phyloP scores from a whole-genome alignment of 2,329 filamentous ascomycete genomes.

The Fusarium domesticum region DNA sequence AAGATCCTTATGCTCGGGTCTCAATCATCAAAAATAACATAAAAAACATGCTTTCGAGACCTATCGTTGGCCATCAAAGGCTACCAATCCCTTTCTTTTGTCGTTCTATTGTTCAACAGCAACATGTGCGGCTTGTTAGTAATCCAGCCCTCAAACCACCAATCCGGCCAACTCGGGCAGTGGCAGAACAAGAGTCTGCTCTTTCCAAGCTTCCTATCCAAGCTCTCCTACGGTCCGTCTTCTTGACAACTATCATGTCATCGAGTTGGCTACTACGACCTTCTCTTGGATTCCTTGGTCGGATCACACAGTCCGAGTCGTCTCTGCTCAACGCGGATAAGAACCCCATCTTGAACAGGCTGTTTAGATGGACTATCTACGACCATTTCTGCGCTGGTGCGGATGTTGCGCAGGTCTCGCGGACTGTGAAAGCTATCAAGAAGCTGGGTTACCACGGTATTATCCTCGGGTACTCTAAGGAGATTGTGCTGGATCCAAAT shows the following conservation, averaged over 20 bases:
- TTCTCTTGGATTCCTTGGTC: conserved; percentile 24
- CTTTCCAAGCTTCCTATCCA: conserved; percentile 24
- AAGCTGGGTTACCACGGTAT: conserved; percentile 50
- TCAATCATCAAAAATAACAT: background rate
- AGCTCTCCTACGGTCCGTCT: conserved; percentile 24
- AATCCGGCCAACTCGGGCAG: background rate
- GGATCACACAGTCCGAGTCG: conserved; percentile 28
- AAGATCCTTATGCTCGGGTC: background rate
- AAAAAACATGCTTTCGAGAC: conserved; percentile 14
- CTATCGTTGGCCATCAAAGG: background rate
- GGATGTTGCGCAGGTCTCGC: conserved; percentile 45
- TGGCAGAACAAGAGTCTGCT: conserved; percentile 1
- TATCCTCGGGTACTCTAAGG: conserved; percentile 52
- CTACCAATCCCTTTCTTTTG: background rate
- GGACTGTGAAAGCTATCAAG: conserved; percentile 45
- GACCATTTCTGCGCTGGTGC: conserved; percentile 56
- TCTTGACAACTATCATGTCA: conserved; percentile 29
- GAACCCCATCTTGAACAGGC: conserved; percentile 36
- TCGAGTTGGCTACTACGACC: conserved; percentile 24
- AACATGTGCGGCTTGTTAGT: conserved; percentile 1
- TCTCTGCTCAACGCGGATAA: conserved; percentile 45
- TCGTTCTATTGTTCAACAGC: background rate
- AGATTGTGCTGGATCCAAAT: conserved; percentile 39
- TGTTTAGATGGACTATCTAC: conserved; percentile 48
- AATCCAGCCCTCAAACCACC: conserved; percentile 9